Base-by-base conservation (phyloP, 108 stramenopile species). In the Nitzschia sp. region DNA sequence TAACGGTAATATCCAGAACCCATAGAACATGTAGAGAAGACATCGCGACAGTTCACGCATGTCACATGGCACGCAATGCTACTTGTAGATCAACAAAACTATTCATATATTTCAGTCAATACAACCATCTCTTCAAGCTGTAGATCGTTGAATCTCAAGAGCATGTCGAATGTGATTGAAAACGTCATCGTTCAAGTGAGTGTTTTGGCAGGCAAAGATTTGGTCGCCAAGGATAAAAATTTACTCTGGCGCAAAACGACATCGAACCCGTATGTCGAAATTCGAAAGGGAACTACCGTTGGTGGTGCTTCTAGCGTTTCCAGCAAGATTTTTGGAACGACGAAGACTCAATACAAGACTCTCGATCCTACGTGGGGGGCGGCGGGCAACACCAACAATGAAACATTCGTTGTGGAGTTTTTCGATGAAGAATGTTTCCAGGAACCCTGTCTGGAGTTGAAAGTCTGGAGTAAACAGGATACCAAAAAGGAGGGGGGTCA, bases 201-300 rank as follows among this genome's bases (percentile, higher is more conserved):
- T 19, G 54, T 68, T 8, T 22, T 48, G 21, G 34, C 66, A 64
- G 79, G 71, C 32, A 47, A 33, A 28, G 64, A 68, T 32, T 50
- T 80, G 50, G 53, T 73, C 31, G 79, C 79, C 26, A 72, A 76
- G 50, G 79, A 80, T 58, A 45, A 62, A 5, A 76, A 68, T 48
- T 33, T 76, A 21, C 68, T 80, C 17, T 17, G n/a, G 21, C 8
- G 19, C 4, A 66, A 48, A 45, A 73, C 71, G 2, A 62, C 79
- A 13, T 80, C 79, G 5, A 75, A 80, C 59, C 79, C 79, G 0
- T 80, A 63, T 30, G 71, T 65, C n/a, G 44, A 76, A 63, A 30
- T 80, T 17, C 52, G 13, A 25, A 53, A 50, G 19, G 15, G 4
- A 6, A 41, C 38, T 13, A 41, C n/a, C 21, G 29, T 17, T 27